These are phyloP conservation scores for Lasiodiplodia hormozganensis DNA, from an alignment of 2,329 filamentous ascomycete genomes.

Conservation along the genomic window DNA sequence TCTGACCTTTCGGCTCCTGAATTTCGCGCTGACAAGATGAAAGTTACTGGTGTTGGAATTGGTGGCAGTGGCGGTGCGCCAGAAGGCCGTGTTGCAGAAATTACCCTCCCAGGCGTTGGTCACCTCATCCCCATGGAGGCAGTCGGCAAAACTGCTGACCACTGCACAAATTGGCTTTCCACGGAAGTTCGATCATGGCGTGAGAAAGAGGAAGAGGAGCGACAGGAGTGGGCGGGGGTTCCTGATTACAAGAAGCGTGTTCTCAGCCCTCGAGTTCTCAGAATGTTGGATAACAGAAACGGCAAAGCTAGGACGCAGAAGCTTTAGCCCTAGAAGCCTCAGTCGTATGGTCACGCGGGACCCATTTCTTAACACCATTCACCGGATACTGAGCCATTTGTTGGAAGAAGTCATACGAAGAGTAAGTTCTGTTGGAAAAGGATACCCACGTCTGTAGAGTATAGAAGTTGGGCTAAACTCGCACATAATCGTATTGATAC, in stretches of 20 bases:
- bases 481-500: not conserved
- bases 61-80: constrained; percentile 71
- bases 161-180: constrained; percentile 33
- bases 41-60: constrained; percentile 67
- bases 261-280: constrained; percentile 12
- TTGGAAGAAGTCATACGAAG: not conserved
- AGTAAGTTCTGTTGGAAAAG: not conserved
- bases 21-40: constrained; percentile 65
- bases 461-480: not conserved
- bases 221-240: constrained; percentile 5
- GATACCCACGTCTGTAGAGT: not conserved
- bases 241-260: constrained; percentile 2
- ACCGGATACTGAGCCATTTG: not conserved
- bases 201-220: constrained; percentile 29
- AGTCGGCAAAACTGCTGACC: constrained; percentile 70
- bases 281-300: constrained; percentile 14
- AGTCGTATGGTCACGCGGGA: not conserved
- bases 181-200: constrained; percentile 33
- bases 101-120: constrained; percentile 69
- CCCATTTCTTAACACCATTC: not conserved
- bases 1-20: constrained; percentile 64
- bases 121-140: constrained; percentile 88
- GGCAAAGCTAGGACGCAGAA: constrained; percentile 10
- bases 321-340: not conserved
- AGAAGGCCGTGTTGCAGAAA: constrained; percentile 71